phyloP scores from a whole-genome alignment of 805 yeast species.

The Candida ulmi region DNA sequence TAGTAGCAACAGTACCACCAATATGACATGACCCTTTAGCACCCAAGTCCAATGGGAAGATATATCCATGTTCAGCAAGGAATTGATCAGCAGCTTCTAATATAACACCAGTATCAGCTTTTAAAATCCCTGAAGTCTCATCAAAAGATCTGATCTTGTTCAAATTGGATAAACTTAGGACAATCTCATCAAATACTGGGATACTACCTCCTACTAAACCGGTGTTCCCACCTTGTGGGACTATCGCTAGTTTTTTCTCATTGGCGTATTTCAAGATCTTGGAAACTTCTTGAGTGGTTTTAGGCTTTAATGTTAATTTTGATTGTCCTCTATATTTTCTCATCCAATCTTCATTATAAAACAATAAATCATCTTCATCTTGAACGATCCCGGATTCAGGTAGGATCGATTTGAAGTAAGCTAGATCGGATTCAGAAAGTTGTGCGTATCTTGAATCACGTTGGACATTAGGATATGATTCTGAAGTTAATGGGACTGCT shows the following conservation, averaged over 20 bases:
- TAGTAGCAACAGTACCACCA: conserved; percentile 93
- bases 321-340: conserved; percentile 89
- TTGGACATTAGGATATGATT: conserved; percentile 55
- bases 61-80: conserved; percentile 75
- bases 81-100: conserved; percentile 79
- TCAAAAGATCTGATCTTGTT: conserved; percentile 83
- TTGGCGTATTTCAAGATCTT: conserved; percentile 76
- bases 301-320: conserved; percentile 74
- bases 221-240: conserved; percentile 97
- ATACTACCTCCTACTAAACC: conserved; percentile 93
- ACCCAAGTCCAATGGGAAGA: conserved; percentile 90
- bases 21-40: conserved; percentile 96
- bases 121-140: conserved; percentile 73
- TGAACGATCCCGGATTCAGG: conserved; percentile 43
- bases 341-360: conserved; percentile 91
- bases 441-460: conserved; percentile 46
- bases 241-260: conserved; percentile 71
- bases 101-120: conserved; percentile 87
- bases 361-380: conserved; percentile 57
- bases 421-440: conserved; percentile 52
- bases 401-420: conserved; percentile 54
- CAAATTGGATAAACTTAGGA: conserved; percentile 62
- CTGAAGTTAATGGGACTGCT: conserved; percentile 51
- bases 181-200: conserved; percentile 88
- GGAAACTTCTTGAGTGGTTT: conserved; percentile 70